Conservation (phyloP, 2,329 filamentous ascomycete genomes). For the Simplicillium aogashimaense region DNA sequence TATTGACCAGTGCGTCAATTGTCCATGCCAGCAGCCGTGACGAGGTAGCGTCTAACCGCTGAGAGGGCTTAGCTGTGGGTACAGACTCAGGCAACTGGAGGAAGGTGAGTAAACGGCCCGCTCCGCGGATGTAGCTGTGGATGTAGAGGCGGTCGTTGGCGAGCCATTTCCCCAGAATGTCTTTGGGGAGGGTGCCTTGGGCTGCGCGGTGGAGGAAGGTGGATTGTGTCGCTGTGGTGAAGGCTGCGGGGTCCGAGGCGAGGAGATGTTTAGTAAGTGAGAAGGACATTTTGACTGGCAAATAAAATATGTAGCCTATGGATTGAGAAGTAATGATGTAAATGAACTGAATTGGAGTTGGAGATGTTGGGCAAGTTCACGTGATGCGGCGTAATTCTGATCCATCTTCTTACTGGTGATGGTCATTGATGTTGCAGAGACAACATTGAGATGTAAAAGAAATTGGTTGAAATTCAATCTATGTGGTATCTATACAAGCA, state of each 20-base stretch:
- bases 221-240: slow-evolving; percentile 50
- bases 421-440: no score
- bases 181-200: slow-evolving; percentile 46
- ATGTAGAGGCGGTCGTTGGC: slow-evolving; percentile 64
- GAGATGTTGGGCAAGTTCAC: no score
- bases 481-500: no score
- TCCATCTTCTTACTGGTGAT: no score
- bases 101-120: slow-evolving; percentile 53
- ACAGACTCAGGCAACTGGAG: slow-evolving; percentile 39
- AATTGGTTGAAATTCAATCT: no score
- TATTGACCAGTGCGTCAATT: slow-evolving; percentile 54
- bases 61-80: slow-evolving; percentile 8
- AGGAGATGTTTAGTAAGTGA: slow-evolving; percentile 50
- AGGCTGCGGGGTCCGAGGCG: slow-evolving; percentile 31
- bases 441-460: no score
- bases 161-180: slow-evolving; percentile 54
- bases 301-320: no score
- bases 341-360: no score
- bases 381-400: no score
- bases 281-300: slow-evolving; percentile 5
- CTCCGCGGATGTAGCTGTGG: slow-evolving; percentile 58
- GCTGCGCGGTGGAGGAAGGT: slow-evolving; percentile 58
- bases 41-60: slow-evolving; percentile 22
- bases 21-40: slow-evolving; percentile 52
- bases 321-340: no score